phyloP scores from a whole-genome alignment of 2,329 filamentous ascomycete genomes.

The Colletotrichum australisinense region DNA sequence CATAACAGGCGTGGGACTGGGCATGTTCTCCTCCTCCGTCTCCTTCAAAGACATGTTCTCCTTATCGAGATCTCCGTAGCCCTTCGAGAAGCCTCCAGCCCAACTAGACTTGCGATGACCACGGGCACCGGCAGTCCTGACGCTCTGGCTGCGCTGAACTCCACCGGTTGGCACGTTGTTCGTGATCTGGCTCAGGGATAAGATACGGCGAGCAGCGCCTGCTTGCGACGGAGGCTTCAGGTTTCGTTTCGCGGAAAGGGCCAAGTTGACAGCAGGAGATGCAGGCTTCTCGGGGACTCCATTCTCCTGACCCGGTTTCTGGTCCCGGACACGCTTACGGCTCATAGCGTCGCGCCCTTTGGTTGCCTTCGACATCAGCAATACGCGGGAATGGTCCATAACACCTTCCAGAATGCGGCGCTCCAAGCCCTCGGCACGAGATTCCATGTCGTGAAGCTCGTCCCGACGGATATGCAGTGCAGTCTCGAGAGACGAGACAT shows the following conservation, averaged over 20 bases:
- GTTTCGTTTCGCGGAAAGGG: slow-evolving; percentile 64
- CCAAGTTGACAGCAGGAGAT: slow-evolving; percentile 60
- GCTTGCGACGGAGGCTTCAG: slow-evolving; percentile 58
- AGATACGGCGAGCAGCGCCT: slow-evolving; percentile 79
- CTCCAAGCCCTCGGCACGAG: slow-evolving; percentile 87
- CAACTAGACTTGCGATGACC: slow-evolving; percentile 76
- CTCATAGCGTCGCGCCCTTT: slow-evolving; percentile 67
- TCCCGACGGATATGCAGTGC: slow-evolving; percentile 89
- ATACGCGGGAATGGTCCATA: slow-evolving; percentile 92
- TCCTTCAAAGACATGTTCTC: slow-evolving; percentile 74
- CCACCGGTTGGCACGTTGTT: slow-evolving; percentile 75
- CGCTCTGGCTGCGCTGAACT: slow-evolving; percentile 82
- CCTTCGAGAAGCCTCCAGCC: slow-evolving; percentile 64
- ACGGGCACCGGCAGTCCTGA: slow-evolving; percentile 68
- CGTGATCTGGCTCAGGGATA: slow-evolving; percentile 91
- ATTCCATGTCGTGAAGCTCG: slow-evolving; percentile 91
- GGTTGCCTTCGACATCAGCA: slow-evolving; percentile 80
- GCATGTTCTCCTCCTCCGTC: slow-evolving; percentile 66
- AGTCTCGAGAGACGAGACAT: slow-evolving; percentile 91
- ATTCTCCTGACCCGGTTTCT: slow-evolving; percentile 49
- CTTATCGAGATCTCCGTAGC: slow-evolving; percentile 67
- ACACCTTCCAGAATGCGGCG: slow-evolving; percentile 94
- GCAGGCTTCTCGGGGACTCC: slow-evolving; percentile 37
- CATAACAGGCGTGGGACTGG: slow-evolving; percentile 16
- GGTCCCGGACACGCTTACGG: slow-evolving; percentile 64